Evolutionary conservation across 306 rosid genomes (phyloP).

Genomic region (Heteromeles arbutifolia): DNA sequence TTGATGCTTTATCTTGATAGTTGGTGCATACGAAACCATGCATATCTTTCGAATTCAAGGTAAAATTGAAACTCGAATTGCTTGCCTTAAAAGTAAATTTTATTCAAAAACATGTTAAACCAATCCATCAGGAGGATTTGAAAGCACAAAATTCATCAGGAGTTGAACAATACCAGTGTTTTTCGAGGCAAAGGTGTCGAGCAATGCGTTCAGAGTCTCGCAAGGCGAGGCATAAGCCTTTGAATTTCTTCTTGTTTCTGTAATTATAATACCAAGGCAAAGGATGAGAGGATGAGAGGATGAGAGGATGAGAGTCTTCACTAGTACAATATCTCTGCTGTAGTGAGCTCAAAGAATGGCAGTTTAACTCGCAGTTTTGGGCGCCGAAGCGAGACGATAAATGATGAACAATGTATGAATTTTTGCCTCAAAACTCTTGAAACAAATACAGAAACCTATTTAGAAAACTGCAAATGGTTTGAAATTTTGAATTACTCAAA

Average conservation of each 20-base stretch:
- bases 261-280: background rate
- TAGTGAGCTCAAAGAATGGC: background rate
- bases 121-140: background rate
- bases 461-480: background rate
- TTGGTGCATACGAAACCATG: background rate
- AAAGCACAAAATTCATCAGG: background rate
- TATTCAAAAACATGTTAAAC: background rate
- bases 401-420: background rate
- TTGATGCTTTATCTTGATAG: no score
- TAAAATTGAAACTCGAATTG: background rate
- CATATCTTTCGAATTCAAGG: background rate
- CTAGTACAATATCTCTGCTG: background rate
- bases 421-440: background rate
- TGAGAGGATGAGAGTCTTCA: background rate
- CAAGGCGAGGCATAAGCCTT: background rate
- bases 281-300: background rate
- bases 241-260: no score
- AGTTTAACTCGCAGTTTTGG: no score
- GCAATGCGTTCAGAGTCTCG: background rate
- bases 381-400: background rate
- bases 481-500: conserved; percentile 3
- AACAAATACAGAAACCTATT: background rate
- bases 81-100: background rate
- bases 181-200: background rate
- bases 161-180: background rate